These are phyloP conservation scores for Yamadazyma buinensis DNA, from an alignment of 1,139 yeast species.

Conservation along the genomic window DNA sequence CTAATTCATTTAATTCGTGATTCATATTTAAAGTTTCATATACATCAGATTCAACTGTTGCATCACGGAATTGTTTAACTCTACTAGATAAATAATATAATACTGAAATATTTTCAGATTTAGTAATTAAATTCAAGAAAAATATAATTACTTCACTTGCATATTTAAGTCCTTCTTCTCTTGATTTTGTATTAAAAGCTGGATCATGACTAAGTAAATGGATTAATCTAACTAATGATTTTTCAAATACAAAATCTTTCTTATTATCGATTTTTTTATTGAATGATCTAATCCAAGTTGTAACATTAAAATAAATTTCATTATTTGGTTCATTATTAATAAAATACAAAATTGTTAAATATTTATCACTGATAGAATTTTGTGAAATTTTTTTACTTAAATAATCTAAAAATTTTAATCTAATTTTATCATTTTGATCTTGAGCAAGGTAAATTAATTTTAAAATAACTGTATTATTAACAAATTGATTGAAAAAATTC, in stretches of 20 bases:
- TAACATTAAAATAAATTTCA: slow-evolving; percentile 45
- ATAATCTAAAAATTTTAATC: slow-evolving; percentile 48
- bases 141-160: slow-evolving; percentile 58
- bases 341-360: slow-evolving; percentile 65
- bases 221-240: slow-evolving; percentile 61
- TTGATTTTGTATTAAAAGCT: slow-evolving; percentile 44
- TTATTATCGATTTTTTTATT: slow-evolving; percentile 42
- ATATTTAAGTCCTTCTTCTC: slow-evolving; percentile 41
- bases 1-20: slow-evolving; percentile 28
- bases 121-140: slow-evolving; percentile 59
- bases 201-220: slow-evolving; percentile 76
- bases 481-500: slow-evolving; percentile 48
- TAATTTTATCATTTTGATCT: slow-evolving; percentile 60
- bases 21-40: slow-evolving; percentile 28
- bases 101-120: slow-evolving; percentile 65
- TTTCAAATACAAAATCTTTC: slow-evolving; percentile 52
- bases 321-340: slow-evolving; percentile 70
- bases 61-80: slow-evolving; percentile 75
- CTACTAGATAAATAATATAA: slow-evolving; percentile 75
- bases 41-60: slow-evolving; percentile 31
- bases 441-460: slow-evolving; percentile 59
- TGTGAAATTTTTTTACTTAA: slow-evolving; percentile 52
- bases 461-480: slow-evolving; percentile 50
- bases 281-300: slow-evolving; percentile 73
- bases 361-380: slow-evolving; percentile 59